Percentiles rank a stretch among this genome's conserved stretches.
phyloP scores from a whole-genome alignment of 169 alveolate genomes.

The Toxoplasma gondii region DNA sequence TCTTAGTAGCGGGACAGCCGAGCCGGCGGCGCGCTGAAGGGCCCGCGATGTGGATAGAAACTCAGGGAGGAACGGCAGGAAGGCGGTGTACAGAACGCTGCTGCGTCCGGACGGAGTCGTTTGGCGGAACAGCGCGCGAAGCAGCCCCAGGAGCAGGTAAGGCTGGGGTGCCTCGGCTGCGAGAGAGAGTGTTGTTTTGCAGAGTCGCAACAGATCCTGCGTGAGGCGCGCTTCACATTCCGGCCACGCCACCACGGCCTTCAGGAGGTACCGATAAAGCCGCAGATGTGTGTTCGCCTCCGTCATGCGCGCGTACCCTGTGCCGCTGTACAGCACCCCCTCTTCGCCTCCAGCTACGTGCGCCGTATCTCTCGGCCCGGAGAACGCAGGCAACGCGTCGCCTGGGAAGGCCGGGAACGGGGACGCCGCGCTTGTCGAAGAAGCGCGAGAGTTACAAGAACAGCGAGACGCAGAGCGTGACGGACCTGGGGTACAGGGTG shows the following conservation, averaged over 20 bases:
- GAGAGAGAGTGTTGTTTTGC: conserved; percentile 33
- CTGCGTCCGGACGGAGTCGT: conserved; percentile 54
- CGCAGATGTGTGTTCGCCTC: conserved; percentile 47
- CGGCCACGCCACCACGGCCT: conserved; percentile 58
- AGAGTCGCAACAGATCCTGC: not conserved
- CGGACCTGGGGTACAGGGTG: not conserved
- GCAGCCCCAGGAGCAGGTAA: conserved; percentile 58
- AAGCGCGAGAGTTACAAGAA: too few relatives aligned
- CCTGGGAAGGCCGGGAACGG: conserved; percentile 4
- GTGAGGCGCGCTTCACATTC: conserved; percentile 40
- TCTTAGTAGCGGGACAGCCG: conserved; percentile 28
- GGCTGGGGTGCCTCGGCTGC: conserved; percentile 60
- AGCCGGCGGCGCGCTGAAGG: conserved; percentile 10
- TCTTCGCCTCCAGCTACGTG: conserved; percentile 53
- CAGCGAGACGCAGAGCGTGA: not conserved
- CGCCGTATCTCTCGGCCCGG: conserved; percentile 21
- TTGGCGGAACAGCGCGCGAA: conserved; percentile 55
- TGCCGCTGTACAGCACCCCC: conserved; percentile 53
- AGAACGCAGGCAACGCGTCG: not conserved
- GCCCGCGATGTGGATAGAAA: not conserved
- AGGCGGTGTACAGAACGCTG: conserved; percentile 12
- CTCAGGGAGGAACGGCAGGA: conserved; percentile 11
- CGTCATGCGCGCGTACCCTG: conserved; percentile 62
- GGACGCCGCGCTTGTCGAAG: not conserved
- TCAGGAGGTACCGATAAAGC: conserved; percentile 56